Evolutionary conservation across 1,139 yeast genomes (phyloP), one percentile per base, ranked within the genome.

Genomic region (Scheffersomyces segobiensis): DNA sequence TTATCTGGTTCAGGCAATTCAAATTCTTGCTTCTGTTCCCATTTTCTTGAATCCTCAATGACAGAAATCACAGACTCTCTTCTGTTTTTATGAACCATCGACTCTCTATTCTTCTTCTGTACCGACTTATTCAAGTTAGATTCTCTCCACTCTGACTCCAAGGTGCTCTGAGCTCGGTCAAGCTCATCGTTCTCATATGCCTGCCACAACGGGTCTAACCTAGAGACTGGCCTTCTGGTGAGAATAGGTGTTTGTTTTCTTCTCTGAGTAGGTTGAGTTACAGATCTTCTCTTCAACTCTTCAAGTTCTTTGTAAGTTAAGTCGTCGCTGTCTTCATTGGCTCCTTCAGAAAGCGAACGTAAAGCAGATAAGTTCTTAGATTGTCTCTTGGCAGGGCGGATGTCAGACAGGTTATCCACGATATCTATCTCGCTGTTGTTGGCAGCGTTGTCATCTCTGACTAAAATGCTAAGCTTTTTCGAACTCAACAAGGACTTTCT

Each of bases 181-280:
- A 83, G 67, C 64, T 84, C 85, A 61, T 80, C 80, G 62, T 80
- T 82, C 60, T 80, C 83, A 65, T 76, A 76, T 17, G 81, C 82
- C 52, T 74, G 74, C 83, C 83, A 80, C 65, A 75, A 76, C 50
- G 95, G 95, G 74, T 89, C 95, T 58, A 89, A 76, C 66, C 86
- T 82, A 1, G 93, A 88, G 46, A 87, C 86, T 8, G 95, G 95
- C 67, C 92, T 82, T 64, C 85, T 72, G 2, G 81, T 75, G 57
- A 80, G 74, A 18, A 78, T 64, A 8, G 83, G 74, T 79, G 68
- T 84, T 66, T 62, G 78, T 72, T 83, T 72, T 64, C 80, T 64
- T 62, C 67, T 66, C 5, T 78, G 74, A 50, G 65, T 68, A 46
- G 79, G 83, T 61, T 79, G 82, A 21, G 87, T 82, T 1, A 78